Conservation (phyloP, 805 yeast genomes). For the Candida tammaniensis region DNA sequence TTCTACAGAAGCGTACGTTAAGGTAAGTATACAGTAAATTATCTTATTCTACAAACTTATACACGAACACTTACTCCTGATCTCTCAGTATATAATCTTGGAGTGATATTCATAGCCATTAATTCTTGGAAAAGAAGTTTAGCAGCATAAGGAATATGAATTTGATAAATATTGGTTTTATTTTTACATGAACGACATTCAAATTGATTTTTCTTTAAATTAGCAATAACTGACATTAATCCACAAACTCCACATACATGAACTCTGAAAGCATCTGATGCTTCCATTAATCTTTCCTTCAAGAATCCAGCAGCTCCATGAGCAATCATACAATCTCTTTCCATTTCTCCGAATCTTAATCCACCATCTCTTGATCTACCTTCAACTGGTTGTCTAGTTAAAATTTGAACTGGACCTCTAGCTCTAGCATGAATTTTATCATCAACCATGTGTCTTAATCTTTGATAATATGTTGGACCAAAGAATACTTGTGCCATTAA, state of each 20-base stretch:
- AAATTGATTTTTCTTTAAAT: slow-evolving; percentile 93
- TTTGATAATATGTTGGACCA: slow-evolving; percentile 99
- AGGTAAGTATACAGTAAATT: not conserved
- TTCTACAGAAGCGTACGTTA: not conserved
- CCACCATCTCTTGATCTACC: slow-evolving; percentile 99
- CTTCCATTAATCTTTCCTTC: slow-evolving; percentile 97
- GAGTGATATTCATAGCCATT: slow-evolving; percentile 99
- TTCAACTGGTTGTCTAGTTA: slow-evolving; percentile 98
- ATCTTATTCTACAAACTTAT: slow-evolving; percentile 3
- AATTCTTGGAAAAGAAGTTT: slow-evolving; percentile 96
- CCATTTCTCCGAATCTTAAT: slow-evolving; percentile 99
- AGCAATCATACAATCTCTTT: slow-evolving; percentile 99
- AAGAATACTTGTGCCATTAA: slow-evolving; percentile 97
- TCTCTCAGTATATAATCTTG: slow-evolving; percentile 93
- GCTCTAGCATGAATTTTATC: slow-evolving; percentile 99
- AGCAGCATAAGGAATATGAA: slow-evolving; percentile 98
- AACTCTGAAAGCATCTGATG: slow-evolving; percentile 97
- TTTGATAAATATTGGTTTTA: slow-evolving; percentile 96
- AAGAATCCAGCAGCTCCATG: slow-evolving; percentile 99
- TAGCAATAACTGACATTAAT: slow-evolving; percentile 95
- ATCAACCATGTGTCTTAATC: slow-evolving; percentile 98
- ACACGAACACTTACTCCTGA: slow-evolving; percentile 51
- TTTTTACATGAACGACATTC: slow-evolving; percentile 99
- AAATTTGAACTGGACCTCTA: slow-evolving; percentile 96
- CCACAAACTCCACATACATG: slow-evolving; percentile 99